These are phyloP conservation scores for Conidiobolus incongruus DNA, from an alignment of 371 early-diverging fungal genomes.

Conservation along the genomic window DNA sequence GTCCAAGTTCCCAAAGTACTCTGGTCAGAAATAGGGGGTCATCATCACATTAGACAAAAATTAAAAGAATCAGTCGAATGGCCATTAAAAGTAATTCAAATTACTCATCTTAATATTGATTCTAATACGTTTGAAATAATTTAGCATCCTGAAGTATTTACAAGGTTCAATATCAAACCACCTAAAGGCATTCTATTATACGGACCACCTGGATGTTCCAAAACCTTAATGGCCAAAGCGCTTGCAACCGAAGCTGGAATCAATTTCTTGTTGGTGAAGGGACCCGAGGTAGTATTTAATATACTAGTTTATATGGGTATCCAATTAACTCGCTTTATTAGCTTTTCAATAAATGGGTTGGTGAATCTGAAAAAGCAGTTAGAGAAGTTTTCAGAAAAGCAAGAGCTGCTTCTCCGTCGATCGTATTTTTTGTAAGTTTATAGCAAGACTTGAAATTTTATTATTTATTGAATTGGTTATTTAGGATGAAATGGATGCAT, in stretches of 20 bases:
- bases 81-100: slow-evolving; percentile 79
- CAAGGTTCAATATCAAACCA: slow-evolving; percentile 67
- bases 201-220: slow-evolving; percentile 97
- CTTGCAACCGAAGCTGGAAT: slow-evolving; percentile 88
- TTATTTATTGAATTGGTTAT: neutral
- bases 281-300: slow-evolving; percentile 55
- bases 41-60: slow-evolving; percentile 78
- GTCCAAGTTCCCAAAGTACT: slow-evolving; percentile 85
- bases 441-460: neutral
- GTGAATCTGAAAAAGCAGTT: slow-evolving; percentile 94
- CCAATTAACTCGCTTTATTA: slow-evolving; percentile 6
- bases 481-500: slow-evolving; percentile 94
- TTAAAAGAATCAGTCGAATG: slow-evolving; percentile 96
- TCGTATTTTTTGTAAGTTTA: slow-evolving; percentile 88
- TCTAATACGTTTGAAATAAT: neutral
- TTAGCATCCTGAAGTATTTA: slow-evolving; percentile 74
- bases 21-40: slow-evolving; percentile 97
- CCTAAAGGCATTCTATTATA: slow-evolving; percentile 93
- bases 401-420: slow-evolving; percentile 80
- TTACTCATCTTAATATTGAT: no score
- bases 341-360: slow-evolving; percentile 95
- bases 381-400: slow-evolving; percentile 89
- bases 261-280: slow-evolving; percentile 96
- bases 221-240: slow-evolving; percentile 95
- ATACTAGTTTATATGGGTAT: neutral